phyloP scores from a whole-genome alignment of 441 rosid species.

The Adansonia madagascariensis region DNA sequence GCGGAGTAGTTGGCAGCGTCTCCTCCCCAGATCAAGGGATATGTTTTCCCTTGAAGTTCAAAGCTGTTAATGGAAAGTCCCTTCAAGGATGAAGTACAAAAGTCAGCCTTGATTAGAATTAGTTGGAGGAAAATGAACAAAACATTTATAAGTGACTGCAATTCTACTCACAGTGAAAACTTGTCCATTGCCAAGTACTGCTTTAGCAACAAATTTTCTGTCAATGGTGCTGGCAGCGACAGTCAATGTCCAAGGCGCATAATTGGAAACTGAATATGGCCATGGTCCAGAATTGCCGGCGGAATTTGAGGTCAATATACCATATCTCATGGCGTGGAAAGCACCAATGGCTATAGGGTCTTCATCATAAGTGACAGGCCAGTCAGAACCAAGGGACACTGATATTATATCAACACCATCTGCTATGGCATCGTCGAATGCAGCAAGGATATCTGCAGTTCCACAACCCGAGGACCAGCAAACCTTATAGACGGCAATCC shows the following conservation, averaged over 20 bases:
- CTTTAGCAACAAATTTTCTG: constrained; percentile 38
- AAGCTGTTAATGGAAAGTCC: constrained; percentile 55
- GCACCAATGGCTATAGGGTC: constrained; percentile 49
- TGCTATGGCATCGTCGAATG: constrained; percentile 53
- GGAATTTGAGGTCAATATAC: constrained; percentile 38
- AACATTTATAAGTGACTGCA: background rate
- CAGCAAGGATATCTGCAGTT: constrained; percentile 45
- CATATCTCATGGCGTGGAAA: constrained; percentile 49
- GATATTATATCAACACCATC: constrained; percentile 54
- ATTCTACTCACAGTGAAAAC: constrained; percentile 31
- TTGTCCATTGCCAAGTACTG: constrained; percentile 41
- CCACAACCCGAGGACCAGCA: constrained; percentile 48
- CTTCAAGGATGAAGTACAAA: constrained; percentile 25
- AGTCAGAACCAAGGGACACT: constrained; percentile 42
- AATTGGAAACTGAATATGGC: constrained; percentile 29
- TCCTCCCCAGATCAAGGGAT: constrained; percentile 53
- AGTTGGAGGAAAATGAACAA: background rate
- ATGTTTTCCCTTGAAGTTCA: constrained; percentile 36
- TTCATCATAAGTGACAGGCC: background rate
- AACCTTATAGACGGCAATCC: constrained; percentile 60
- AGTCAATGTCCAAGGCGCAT: constrained; percentile 40
- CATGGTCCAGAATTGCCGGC: constrained; percentile 40
- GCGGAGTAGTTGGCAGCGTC: constrained; percentile 50
- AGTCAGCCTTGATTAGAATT: background rate
- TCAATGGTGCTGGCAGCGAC: constrained; percentile 44